phyloP scores from a whole-genome alignment of 73 alveolate genomes.

The Paramecium biaurelia region DNA sequence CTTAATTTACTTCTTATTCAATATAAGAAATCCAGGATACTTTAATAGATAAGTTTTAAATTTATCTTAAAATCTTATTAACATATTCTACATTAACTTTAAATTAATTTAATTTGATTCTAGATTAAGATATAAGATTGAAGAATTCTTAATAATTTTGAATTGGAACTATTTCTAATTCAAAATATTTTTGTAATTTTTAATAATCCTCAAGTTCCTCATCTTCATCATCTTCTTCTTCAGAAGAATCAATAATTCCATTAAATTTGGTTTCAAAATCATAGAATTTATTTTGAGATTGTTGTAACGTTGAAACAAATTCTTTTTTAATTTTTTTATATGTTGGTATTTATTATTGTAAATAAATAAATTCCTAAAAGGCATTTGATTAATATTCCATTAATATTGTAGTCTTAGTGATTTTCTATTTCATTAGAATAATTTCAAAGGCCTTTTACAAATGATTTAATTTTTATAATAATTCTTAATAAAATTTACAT shows the following conservation, averaged over 20 bases:
- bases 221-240: not conserved
- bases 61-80: not conserved
- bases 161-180: not conserved
- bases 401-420: not conserved
- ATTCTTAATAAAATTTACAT: not conserved
- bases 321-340: not conserved
- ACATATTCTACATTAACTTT: not conserved
- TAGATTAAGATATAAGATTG: not conserved
- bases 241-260: not conserved
- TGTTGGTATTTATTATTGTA: not conserved
- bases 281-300: not conserved
- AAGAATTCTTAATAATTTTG: not conserved
- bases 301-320: not conserved
- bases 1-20: not conserved
- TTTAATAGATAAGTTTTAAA: not conserved
- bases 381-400: not conserved
- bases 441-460: not conserved
- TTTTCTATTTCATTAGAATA: not conserved
- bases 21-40: not conserved
- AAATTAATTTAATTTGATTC: not conserved
- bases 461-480: not conserved
- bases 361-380: not conserved
- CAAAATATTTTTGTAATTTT: not conserved
- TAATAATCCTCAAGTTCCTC: not conserved
- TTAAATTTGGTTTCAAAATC: not conserved